A percentile compares a stretch with the other conserved stretches of the same genome.
Evolutionary conservation across 2,329 filamentous ascomycete genomes (phyloP).

Genomic region (Cercospora zeina): DNA sequence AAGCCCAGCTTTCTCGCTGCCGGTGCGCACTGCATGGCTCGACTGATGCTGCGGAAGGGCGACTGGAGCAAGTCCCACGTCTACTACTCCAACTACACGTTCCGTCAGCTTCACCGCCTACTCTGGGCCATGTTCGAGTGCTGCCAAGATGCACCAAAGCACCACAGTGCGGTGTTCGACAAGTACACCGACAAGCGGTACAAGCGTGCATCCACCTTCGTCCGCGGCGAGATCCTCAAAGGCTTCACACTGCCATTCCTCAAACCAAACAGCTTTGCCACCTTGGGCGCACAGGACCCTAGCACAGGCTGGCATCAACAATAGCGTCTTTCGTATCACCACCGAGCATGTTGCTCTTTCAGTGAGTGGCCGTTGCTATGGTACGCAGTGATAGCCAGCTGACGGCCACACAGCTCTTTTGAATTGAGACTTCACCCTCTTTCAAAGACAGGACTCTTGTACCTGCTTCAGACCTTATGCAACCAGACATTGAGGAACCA

Average conservation of each 20-base stretch:
- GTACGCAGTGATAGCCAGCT: background rate
- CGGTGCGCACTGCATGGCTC: slow-evolving; percentile 86
- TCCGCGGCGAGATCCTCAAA: slow-evolving; percentile 69
- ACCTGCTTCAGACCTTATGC: slow-evolving; percentile 21
- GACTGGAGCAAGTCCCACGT: slow-evolving; percentile 82
- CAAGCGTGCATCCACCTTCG: slow-evolving; percentile 78
- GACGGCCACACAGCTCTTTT: slow-evolving; percentile 18
- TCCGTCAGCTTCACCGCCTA: slow-evolving; percentile 74
- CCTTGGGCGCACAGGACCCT: slow-evolving; percentile 27
- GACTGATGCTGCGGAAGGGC: slow-evolving; percentile 85
- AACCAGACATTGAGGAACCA: slow-evolving; percentile 23
- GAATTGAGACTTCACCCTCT: slow-evolving; percentile 24
- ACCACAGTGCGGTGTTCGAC: slow-evolving; percentile 84
- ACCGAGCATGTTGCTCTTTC: slow-evolving; percentile 10
- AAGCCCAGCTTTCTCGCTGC: slow-evolving; percentile 89
- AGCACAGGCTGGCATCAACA: slow-evolving; percentile 24
- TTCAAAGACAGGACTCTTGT: slow-evolving; percentile 21
- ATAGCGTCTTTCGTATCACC: slow-evolving; percentile 15
- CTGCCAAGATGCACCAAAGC: slow-evolving; percentile 75
- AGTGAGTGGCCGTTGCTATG: slow-evolving; percentile 11
- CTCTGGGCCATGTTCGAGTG: slow-evolving; percentile 81
- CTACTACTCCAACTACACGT: slow-evolving; percentile 92
- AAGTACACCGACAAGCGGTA: slow-evolving; percentile 89
- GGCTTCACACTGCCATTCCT: slow-evolving; percentile 55
- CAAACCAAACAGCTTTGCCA: slow-evolving; percentile 20